Evolutionary conservation across 176 grass and related monocot species (phyloP), one percentile per base, ranked within the genome.

Genomic region (Musa itinerans): DNA sequence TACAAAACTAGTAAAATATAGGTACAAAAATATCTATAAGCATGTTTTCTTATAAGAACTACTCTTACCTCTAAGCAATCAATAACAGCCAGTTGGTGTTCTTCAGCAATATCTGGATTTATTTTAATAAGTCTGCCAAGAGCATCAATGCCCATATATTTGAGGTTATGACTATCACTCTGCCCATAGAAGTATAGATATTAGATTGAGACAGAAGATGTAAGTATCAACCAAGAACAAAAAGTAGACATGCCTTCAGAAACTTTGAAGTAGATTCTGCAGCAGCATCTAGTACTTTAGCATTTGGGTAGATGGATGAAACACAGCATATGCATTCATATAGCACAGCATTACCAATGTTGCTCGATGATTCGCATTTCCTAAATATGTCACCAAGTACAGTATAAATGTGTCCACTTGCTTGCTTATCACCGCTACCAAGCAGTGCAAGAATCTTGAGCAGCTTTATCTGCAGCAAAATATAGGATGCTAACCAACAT

Each of bases 101-200:
- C 91, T 79, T 99, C 96, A 69, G 96, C 96, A 72, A 99, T 92
- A 86, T 99, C 96, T 50, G 96, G 91, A 92, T 92, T 95, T 84
- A 99, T 99, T 86, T 91, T 95, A 68, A 99, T 99, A 10, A 99
- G 79, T 48, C 96, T 76, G 6, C 96, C 90, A 86, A 99, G 96
- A 49, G 96, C 91, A 80, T 99, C 96, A 77, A 99, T 99, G 43
- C 96, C 96, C 96, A 99, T 89, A 69, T 99, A 99, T 78, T 99
- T 99, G 73, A 99, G 92, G 86, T 99, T 99, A 79, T 99, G 91
- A 76, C 91, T 99, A 53, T 95, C 96, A 80, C 96, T 99, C 96
- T 99, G 84, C 29, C 75, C 81, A 65, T 27, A 63, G 53, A 77
- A 77, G 6, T 50, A 71, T 43, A 80, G 4, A 79, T 61, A 1